Evolutionary conservation across 192 early-diverging fungal genomes (phyloP).

Genomic region (Backusella sp.): DNA sequence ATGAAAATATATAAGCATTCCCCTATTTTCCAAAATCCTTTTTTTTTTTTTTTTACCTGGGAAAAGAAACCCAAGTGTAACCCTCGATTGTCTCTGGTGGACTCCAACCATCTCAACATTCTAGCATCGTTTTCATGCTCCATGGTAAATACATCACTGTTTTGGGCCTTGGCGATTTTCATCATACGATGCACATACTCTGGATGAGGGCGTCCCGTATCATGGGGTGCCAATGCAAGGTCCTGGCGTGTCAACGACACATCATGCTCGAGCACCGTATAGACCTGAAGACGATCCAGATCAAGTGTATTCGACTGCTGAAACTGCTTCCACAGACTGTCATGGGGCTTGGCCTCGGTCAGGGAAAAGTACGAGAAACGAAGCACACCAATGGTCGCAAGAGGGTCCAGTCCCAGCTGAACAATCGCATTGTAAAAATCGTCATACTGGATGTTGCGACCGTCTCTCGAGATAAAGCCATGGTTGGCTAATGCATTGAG

Average conservation of each 20-base stretch:
- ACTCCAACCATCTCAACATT: constrained; percentile 4
- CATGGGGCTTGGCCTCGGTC: not conserved
- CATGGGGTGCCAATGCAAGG: not conserved
- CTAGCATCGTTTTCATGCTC: constrained; percentile 1
- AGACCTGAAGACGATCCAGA: not conserved
- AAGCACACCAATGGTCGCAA: not conserved
- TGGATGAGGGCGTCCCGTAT: not conserved
- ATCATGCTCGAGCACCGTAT: constrained; percentile 6
- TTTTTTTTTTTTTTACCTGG: constrained; percentile 5
- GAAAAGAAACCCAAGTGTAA: constrained; percentile 8
- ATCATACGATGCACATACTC: not conserved
- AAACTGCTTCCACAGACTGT: not conserved
- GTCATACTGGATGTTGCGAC: not conserved
- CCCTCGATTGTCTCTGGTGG: not conserved
- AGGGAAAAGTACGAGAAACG: not conserved
- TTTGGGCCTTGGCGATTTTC: not conserved
- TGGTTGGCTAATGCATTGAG: constrained; percentile 23
- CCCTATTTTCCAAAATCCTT: not conserved
- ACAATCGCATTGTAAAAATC: constrained; percentile 4
- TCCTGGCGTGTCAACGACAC: constrained; percentile 8
- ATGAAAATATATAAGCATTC: too few species aligned
- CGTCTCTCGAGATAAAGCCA: constrained; percentile 8
- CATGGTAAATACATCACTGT: not conserved
- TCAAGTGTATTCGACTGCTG: not conserved
- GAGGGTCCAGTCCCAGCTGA: not conserved